Evolutionary conservation across 495 filamentous ascomycete species (phyloP).

Genomic region (Xylaria telfairii): DNA sequence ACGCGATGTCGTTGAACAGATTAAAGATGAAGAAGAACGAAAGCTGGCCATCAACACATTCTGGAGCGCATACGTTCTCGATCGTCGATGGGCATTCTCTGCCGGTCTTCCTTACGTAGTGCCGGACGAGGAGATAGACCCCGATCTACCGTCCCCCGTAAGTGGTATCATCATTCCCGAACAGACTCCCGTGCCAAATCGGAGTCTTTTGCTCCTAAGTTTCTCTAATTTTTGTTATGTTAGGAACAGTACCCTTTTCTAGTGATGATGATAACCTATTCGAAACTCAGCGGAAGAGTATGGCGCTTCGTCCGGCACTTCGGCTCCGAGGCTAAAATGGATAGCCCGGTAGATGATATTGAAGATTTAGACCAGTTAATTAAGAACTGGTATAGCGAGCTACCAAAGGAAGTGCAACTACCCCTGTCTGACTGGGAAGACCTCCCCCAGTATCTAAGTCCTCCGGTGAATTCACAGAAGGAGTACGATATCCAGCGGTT

Average conservation of each 20-base stretch:
- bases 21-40: constrained; percentile 68
- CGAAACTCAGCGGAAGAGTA: constrained; percentile 76
- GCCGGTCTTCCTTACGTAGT: constrained; percentile 82
- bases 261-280: constrained; percentile 78
- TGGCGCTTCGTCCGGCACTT: constrained; percentile 72
- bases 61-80: constrained; percentile 81
- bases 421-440: constrained; percentile 39
- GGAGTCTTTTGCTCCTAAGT: not conserved
- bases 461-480: constrained; percentile 32
- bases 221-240: constrained; percentile 28
- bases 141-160: constrained; percentile 76
- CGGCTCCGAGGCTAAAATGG: constrained; percentile 55
- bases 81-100: constrained; percentile 81
- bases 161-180: constrained; percentile 37
- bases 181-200: not conserved
- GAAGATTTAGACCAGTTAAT: constrained; percentile 78
- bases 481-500: constrained; percentile 61
- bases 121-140: constrained; percentile 84
- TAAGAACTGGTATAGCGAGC: constrained; percentile 71
- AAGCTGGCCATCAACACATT: constrained; percentile 69
- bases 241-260: constrained; percentile 75
- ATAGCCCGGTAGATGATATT: constrained; percentile 67
- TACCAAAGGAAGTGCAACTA: constrained; percentile 49
- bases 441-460: constrained; percentile 36
- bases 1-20: constrained; percentile 71